Conservation (phyloP, 2,329 filamentous ascomycete genomes). For the Diaporthe sp. region DNA sequence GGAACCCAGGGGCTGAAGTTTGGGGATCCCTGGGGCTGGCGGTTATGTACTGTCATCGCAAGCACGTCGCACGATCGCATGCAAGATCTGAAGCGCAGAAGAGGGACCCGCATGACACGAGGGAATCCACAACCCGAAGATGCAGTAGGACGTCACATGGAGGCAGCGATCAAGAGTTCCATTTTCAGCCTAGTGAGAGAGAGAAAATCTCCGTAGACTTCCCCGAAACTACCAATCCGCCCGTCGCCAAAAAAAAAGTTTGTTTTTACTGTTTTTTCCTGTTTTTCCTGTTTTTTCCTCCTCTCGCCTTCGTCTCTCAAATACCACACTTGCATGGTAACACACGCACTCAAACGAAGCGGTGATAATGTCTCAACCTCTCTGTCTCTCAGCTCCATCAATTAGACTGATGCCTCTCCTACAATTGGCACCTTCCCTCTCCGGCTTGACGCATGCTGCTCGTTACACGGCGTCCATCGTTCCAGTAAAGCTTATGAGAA, state of each 20-base stretch:
- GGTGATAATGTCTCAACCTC: constrained; percentile 15
- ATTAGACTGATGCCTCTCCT: constrained; percentile 10
- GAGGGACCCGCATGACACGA: constrained; percentile 34
- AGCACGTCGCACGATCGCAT: constrained; percentile 21
- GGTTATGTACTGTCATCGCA: background rate
- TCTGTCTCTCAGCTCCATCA: background rate
- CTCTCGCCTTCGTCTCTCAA: background rate
- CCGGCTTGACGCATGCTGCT: background rate
- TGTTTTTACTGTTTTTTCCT: constrained; percentile 29
- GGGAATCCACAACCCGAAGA: constrained; percentile 31
- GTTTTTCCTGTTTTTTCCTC: constrained; percentile 22
- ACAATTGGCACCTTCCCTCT: constrained; percentile 9
- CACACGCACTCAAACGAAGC: constrained; percentile 30
- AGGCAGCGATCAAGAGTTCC: constrained; percentile 46
- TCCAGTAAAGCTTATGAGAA: constrained; percentile 6
- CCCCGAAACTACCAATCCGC: constrained; percentile 39
- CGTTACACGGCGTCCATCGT: background rate
- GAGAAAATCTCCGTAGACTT: constrained; percentile 34
- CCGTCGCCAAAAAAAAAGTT: constrained; percentile 26
- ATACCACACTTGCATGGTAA: constrained; percentile 34
- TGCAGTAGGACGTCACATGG: constrained; percentile 36
- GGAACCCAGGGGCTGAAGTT: background rate
- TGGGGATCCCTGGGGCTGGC: constrained; percentile 12
- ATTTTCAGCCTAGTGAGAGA: constrained; percentile 42
- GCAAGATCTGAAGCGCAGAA: constrained; percentile 22